Evolutionary conservation across 371 early-diverging fungal species (phyloP).

Genomic region (Umbelopsis sp.): DNA sequence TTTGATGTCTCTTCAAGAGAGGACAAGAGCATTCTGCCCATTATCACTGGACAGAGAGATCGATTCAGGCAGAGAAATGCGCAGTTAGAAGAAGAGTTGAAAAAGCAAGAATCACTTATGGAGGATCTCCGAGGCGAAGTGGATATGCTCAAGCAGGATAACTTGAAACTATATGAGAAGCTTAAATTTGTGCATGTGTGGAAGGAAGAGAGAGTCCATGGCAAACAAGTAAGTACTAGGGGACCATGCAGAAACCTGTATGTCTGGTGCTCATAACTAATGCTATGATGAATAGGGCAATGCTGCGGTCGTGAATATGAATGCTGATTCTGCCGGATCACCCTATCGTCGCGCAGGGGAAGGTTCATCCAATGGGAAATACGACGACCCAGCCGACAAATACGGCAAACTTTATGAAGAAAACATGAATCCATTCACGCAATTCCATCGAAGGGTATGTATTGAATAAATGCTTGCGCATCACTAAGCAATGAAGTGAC

Average conservation of each 20-base stretch:
- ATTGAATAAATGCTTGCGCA: neutral
- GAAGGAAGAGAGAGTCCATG: conserved; percentile 47
- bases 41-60: conserved; percentile 89
- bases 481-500: no score
- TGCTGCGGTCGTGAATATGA: conserved; percentile 27
- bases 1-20: conserved; percentile 38
- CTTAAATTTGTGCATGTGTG: conserved; percentile 70
- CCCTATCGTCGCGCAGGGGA: conserved; percentile 23
- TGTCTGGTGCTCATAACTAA: neutral
- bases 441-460: conserved; percentile 72
- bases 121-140: conserved; percentile 70
- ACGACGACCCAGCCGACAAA: conserved; percentile 62
- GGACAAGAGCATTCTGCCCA: conserved; percentile 73
- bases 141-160: conserved; percentile 74
- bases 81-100: conserved; percentile 80
- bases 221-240: conserved; percentile 28
- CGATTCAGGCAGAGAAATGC: conserved; percentile 83
- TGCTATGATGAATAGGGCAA: conserved; percentile 20
- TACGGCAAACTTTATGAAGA: conserved; percentile 85
- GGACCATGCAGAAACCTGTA: neutral
- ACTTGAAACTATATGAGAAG: conserved; percentile 86
- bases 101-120: conserved; percentile 57
- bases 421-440: conserved; percentile 86
- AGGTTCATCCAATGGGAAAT: conserved; percentile 18
- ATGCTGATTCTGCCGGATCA: conserved; percentile 18